Conservation (phyloP, 441 rosid species). For the Corymbia calophylla region DNA sequence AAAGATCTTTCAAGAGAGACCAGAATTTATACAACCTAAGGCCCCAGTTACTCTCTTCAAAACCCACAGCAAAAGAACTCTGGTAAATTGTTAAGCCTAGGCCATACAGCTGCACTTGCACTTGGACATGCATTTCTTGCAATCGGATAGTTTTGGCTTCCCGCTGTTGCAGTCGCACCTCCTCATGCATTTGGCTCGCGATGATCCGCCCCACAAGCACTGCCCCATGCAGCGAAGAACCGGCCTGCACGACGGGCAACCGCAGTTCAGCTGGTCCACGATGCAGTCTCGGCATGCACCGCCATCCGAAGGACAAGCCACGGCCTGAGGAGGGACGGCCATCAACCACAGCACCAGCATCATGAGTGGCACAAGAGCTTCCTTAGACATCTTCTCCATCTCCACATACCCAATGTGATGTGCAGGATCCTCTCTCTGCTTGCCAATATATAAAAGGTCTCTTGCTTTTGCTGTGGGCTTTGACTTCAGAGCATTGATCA, state of each 20-base stretch:
- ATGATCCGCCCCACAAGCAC: conserved; percentile 70
- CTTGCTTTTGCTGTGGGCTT: not conserved
- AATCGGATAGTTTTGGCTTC: conserved; percentile 41
- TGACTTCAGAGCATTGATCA: not conserved
- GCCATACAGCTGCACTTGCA: conserved; percentile 66
- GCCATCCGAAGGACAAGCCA: conserved; percentile 12
- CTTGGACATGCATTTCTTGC: conserved; percentile 65
- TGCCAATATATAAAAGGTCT: not conserved
- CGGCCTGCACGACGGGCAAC: conserved; percentile 58
- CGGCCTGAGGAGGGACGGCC: not conserved
- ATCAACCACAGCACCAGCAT: not conserved
- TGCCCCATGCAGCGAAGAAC: conserved; percentile 66
- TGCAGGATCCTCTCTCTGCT: not conserved
- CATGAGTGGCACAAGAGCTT: not conserved
- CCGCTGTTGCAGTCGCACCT: conserved; percentile 47
- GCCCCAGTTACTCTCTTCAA: not conserved
- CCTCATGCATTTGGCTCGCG: conserved; percentile 30
- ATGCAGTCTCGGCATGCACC: conserved; percentile 51
- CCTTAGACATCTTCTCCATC: conserved; percentile 5
- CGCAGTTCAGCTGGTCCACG: conserved; percentile 38
- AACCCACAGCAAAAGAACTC: not conserved
- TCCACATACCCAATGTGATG: not conserved
- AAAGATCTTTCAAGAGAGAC: not conserved
- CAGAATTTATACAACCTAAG: not conserved
- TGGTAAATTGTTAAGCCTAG: not conserved